These are phyloP conservation scores for Raffaelea albimanens DNA, from an alignment of 2,329 filamentous ascomycete genomes.

Conservation along the genomic window DNA sequence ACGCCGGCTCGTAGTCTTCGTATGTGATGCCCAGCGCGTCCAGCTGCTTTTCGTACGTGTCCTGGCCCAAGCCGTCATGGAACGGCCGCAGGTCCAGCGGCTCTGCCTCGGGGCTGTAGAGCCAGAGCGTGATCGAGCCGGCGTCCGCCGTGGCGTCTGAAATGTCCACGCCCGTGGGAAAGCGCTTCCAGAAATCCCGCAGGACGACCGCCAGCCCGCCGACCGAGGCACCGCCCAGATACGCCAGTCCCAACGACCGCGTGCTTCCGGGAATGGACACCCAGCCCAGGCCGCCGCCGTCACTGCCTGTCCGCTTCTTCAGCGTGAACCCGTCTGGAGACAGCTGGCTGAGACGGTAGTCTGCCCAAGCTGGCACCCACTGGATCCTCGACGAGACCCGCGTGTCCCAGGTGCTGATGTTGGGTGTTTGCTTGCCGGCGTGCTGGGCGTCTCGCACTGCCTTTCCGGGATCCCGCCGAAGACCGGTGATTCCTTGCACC, in stretches of 20 bases:
- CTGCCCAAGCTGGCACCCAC: slow-evolving; percentile 45
- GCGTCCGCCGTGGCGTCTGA: slow-evolving; percentile 36
- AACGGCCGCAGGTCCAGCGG: slow-evolving; percentile 48
- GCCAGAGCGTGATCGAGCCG: slow-evolving; percentile 48
- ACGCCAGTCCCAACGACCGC: slow-evolving; percentile 45
- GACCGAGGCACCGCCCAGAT: slow-evolving; percentile 46
- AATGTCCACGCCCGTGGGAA: slow-evolving; percentile 49
- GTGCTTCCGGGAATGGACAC: slow-evolving; percentile 48
- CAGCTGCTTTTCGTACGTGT: slow-evolving; percentile 46
- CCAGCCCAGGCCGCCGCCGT: slow-evolving; percentile 46
- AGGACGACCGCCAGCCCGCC: slow-evolving; percentile 52
- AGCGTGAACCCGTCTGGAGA: slow-evolving; percentile 52
- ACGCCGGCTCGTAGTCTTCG: slow-evolving; percentile 49
- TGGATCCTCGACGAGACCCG: no score
- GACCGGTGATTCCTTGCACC: no score
- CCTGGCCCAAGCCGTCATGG: slow-evolving; percentile 46
- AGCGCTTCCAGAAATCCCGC: slow-evolving; percentile 55
- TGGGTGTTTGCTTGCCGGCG: no score
- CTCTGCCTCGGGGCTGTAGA: slow-evolving; percentile 46
- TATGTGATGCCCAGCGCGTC: slow-evolving; percentile 55
- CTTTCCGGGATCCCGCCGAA: no score
- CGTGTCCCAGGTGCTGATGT: no score
- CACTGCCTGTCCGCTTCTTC: slow-evolving; percentile 53
- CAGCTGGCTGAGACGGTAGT: slow-evolving; percentile 46
- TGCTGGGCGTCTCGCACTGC: no score